A percentile compares a stretch with the other conserved stretches of the same genome.
phyloP scores from a whole-genome alignment of 345 rosid genomes.

The Euphorbia pulcherrima region DNA sequence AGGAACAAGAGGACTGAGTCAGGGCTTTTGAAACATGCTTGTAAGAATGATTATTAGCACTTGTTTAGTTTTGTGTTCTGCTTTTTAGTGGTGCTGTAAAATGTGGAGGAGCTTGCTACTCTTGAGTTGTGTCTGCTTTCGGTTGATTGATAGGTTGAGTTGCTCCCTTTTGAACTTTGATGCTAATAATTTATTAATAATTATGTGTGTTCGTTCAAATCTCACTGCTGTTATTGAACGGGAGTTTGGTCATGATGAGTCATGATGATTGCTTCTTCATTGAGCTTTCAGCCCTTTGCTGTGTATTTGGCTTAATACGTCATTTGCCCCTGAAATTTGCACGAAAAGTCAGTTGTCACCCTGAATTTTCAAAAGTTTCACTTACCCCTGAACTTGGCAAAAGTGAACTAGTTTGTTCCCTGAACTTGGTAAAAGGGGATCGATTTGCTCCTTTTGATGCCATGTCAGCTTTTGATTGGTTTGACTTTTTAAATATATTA shows the following conservation, averaged over 20 bases:
- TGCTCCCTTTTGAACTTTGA: not conserved
- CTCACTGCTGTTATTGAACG: not conserved
- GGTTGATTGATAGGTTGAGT: not conserved
- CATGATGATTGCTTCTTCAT: not conserved
- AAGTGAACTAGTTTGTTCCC: too few relatives aligned
- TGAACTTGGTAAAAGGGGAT: too few relatives aligned
- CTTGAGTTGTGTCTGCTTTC: not conserved
- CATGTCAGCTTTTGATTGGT: too few relatives aligned
- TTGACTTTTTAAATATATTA: too few relatives aligned
- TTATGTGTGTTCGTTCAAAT: constrained; percentile 2
- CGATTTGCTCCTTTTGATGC: too few relatives aligned
- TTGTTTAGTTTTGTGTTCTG: not conserved
- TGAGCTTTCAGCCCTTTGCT: not conserved
- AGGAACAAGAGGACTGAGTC: constrained; percentile 38
- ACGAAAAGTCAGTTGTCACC: too few relatives aligned
- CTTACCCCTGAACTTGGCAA: too few relatives aligned
- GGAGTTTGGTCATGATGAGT: not conserved
- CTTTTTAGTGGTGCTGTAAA: not conserved
- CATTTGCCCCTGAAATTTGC: too few relatives aligned
- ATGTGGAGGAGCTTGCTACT: not conserved
- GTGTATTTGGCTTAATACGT: too few relatives aligned
- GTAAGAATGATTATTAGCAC: not conserved
- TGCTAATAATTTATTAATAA: not conserved
- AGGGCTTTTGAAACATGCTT: constrained; percentile 30
- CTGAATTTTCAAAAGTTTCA: too few relatives aligned